Percentiles rank a stretch among this genome's conserved stretches.
These are phyloP conservation scores for Camillea tinctor DNA, from an alignment of 2,329 filamentous ascomycete species.

Conservation along the genomic window DNA sequence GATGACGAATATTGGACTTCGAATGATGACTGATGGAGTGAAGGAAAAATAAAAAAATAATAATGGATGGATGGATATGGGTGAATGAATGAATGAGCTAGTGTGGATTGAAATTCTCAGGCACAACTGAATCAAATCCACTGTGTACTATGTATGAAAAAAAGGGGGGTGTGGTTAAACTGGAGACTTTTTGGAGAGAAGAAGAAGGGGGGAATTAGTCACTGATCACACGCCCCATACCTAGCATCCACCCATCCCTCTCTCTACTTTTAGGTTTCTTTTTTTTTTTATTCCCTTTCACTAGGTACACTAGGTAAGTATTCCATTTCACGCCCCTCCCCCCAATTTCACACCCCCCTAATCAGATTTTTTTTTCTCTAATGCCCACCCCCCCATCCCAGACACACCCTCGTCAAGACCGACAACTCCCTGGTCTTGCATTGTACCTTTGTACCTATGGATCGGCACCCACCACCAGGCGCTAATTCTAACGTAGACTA, in stretches of 20 bases:
- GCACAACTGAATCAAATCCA: neutral
- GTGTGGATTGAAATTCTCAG: neutral
- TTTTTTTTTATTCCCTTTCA: neutral
- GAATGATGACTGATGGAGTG: neutral
- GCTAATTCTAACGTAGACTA: slow-evolving; percentile 28
- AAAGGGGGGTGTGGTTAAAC: neutral
- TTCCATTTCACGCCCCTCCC: neutral
- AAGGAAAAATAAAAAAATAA: no score
- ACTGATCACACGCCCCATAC: slow-evolving; percentile 1
- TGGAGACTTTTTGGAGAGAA: neutral
- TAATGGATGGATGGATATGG: neutral
- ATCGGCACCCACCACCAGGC: slow-evolving; percentile 27
- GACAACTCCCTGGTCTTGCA: slow-evolving; percentile 14
- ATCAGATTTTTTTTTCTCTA: neutral
- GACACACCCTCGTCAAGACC: neutral
- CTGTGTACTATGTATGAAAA: neutral
- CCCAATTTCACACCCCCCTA: neutral
- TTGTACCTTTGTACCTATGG: slow-evolving; percentile 11
- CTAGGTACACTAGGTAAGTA: neutral
- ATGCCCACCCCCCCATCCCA: neutral
- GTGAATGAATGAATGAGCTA: neutral
- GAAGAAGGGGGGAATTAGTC: neutral
- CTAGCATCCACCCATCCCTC: neutral
- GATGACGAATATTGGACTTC: neutral
- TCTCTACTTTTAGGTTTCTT: neutral